Base-by-base conservation (phyloP, 805 yeast genomes). In the Candida sphagnicola region DNA sequence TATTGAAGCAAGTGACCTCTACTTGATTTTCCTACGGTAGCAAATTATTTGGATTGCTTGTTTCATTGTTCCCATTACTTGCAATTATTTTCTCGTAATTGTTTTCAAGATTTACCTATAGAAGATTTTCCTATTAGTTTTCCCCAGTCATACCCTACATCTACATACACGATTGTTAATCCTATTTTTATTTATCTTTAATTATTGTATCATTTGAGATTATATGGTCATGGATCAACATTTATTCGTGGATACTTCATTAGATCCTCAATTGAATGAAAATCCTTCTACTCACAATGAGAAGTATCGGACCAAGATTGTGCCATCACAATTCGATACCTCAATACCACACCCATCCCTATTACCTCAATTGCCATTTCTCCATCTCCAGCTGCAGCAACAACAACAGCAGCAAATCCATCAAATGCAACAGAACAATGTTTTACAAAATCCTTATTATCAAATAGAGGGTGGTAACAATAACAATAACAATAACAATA, bases 201-300 rank as follows among this genome's bases (percentile, higher is more conserved):
- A 10, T 18, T 17, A n/a, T 30, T 17, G 6, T 30, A 30, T 18
- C 29, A 49, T 43, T 49, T 47, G 43, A 14, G 12, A 30, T 30
- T 15, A 30, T 30, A n/a, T 6, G 10, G 21, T 11, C n/a, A 35
- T 35, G 34, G 51, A 50, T 21, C 54, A 48, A 30, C 47, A 44
- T 41, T 41, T 48, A 18, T 38, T 43, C n/a, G 53, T 47, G 17
- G 54, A 47, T 26, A 39, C 47, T 10, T 45, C 42, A 18, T 39
- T 50, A 17, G 54, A 50, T 32, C 44, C 50, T 18, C 52, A 40
- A 38, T 39, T 47, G 28, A 48, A 44, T 37, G 38, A 25, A 25
- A 41, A 40, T 25, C n/a, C n/a, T n/a, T n/a, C n/a, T 21, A 21
- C 24, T 10, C 24, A 6, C 24, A 21, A 21, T 16, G 32, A 31